phyloP scores from a whole-genome alignment of 78 protist genomes.

The Dictyostelium intermedium region DNA sequence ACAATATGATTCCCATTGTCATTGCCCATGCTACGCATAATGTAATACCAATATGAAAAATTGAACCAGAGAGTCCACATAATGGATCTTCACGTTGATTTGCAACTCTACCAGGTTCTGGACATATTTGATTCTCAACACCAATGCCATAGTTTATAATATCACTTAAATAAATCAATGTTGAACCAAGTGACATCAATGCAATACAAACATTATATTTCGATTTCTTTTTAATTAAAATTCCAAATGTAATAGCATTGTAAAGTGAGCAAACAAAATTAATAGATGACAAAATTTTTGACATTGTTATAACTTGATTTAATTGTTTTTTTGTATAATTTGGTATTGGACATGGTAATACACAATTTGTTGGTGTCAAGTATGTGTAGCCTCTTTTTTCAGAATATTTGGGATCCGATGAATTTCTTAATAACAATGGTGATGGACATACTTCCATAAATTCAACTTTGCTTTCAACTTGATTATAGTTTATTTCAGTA shows the following conservation, averaged over 20 bases:
- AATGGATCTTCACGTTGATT: constrained; percentile 1
- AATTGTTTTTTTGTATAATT: background rate
- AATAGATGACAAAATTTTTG: constrained; percentile 17
- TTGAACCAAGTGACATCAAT: background rate
- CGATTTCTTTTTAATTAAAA: background rate
- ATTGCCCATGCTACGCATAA: constrained; percentile 36
- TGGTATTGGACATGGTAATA: constrained; percentile 55
- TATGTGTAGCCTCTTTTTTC: background rate
- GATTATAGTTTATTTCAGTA: background rate
- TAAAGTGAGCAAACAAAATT: constrained; percentile 2
- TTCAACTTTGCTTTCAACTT: background rate
- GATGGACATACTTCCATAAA: background rate
- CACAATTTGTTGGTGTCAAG: background rate
- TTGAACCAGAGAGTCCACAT: constrained; percentile 18
- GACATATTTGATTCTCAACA: constrained; percentile 2
- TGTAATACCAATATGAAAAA: constrained; percentile 11
- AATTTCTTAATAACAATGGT: background rate
- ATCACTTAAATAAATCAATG: constrained; percentile 22
- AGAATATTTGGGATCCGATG: background rate
- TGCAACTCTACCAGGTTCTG: constrained; percentile 7
- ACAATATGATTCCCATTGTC: constrained; percentile 23
- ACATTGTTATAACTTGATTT: background rate
- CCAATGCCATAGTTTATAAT: constrained; percentile 12
- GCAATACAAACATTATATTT: constrained; percentile 28
- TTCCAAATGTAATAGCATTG: constrained; percentile 5